phyloP scores from a whole-genome alignment of 2,329 filamentous ascomycete genomes.

The Pezicula rhizophila region DNA sequence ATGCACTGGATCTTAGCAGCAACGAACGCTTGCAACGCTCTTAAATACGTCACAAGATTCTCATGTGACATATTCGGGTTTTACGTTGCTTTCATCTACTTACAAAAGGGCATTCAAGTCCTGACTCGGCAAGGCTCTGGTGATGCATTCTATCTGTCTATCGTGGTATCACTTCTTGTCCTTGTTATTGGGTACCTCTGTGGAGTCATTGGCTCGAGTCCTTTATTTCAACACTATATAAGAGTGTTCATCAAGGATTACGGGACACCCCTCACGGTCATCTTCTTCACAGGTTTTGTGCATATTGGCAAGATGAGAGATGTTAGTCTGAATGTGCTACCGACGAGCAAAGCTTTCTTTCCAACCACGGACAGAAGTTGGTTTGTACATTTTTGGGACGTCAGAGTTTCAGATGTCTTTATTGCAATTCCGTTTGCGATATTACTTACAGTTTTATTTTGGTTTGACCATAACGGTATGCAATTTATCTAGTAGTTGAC shows the following conservation, averaged over 20 bases:
- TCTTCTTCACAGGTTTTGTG: constrained; percentile 88
- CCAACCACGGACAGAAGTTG: constrained; percentile 69
- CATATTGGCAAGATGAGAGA: constrained; percentile 77
- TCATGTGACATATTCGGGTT: constrained; percentile 93
- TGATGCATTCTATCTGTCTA: constrained; percentile 68
- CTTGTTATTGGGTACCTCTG: constrained; percentile 71
- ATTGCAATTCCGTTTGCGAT: constrained; percentile 82
- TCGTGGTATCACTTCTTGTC: constrained; percentile 70
- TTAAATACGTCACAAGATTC: constrained; percentile 87
- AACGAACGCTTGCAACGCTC: constrained; percentile 79
- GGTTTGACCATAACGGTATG: constrained; percentile 81
- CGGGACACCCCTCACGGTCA: constrained; percentile 72
- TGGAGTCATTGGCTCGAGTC: constrained; percentile 63
- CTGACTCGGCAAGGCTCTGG: constrained; percentile 66
- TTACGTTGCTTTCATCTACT: constrained; percentile 86
- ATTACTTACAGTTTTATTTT: constrained; percentile 78
- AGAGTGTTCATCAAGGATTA: constrained; percentile 86
- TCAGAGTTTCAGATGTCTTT: constrained; percentile 68
- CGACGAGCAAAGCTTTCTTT: constrained; percentile 71
- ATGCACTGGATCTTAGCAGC: constrained; percentile 81
- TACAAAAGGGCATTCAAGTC: constrained; percentile 87
- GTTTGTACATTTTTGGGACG: constrained; percentile 78
- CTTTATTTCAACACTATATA: constrained; percentile 67
- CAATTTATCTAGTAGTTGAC: neutral
- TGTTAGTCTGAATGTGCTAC: constrained; percentile 64